Evolutionary conservation across 2,329 filamentous ascomycete genomes (phyloP).

Genomic region (Ascochyta lentis): DNA sequence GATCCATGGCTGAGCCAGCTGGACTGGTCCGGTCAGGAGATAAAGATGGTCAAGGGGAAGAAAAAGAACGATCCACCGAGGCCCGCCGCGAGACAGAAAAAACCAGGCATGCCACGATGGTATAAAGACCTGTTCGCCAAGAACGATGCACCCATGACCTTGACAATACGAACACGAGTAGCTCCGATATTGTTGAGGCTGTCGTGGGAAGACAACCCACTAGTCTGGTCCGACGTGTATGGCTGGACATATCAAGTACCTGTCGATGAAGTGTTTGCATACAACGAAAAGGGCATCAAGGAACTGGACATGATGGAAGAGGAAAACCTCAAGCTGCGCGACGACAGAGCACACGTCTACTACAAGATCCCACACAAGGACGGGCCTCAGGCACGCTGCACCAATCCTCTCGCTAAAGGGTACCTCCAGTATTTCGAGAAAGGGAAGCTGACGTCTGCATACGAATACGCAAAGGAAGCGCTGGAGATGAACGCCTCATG

Average conservation of each 20-base stretch:
- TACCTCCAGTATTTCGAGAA: conserved; percentile 92
- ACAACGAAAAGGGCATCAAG: conserved; percentile 73
- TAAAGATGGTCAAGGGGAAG: conserved; percentile 90
- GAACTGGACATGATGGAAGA: conserved; percentile 79
- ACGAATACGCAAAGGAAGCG: conserved; percentile 88
- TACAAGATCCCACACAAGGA: conserved; percentile 98
- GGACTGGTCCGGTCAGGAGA: conserved; percentile 93
- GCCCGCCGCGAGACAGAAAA: conserved; percentile 84
- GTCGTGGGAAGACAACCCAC: conserved; percentile 85
- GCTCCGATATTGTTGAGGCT: conserved; percentile 84
- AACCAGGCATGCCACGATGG: conserved; percentile 93
- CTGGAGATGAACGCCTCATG: conserved; percentile 98
- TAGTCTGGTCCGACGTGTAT: conserved; percentile 91
- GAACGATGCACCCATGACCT: conserved; percentile 69
- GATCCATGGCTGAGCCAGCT: conserved; percentile 94
- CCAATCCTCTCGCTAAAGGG: conserved; percentile 86
- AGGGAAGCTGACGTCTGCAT: conserved; percentile 85
- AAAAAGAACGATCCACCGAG: conserved; percentile 82
- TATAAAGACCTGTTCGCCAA: conserved; percentile 88
- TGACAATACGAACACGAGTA: conserved; percentile 87
- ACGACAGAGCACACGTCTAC: conserved; percentile 72
- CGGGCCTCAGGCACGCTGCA: conserved; percentile 82
- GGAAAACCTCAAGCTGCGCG: conserved; percentile 67
- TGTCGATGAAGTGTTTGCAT: conserved; percentile 66
- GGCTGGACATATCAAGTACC: conserved; percentile 92